Evolutionary conservation across 1,284 basidiomycete species (phyloP).

Genomic region (Coriolopsis trogii): DNA sequence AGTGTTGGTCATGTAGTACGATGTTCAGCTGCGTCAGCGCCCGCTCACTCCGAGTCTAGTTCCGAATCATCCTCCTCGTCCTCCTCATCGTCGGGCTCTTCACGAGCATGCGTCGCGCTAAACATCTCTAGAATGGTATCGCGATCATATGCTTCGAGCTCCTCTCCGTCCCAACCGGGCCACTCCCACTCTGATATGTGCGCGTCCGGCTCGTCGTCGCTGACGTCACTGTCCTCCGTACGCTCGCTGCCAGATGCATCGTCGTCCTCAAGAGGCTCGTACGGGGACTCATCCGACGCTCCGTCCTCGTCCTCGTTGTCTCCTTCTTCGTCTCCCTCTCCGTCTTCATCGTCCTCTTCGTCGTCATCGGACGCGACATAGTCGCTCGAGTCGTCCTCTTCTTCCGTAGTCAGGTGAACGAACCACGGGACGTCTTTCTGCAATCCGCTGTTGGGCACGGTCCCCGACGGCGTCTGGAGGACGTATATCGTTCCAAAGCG

Average conservation of each 20-base stretch:
- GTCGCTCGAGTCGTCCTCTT: constrained; percentile 1
- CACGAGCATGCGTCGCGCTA: not conserved
- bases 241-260: not conserved
- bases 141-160: constrained; percentile 2
- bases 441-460: constrained; percentile 2
- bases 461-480: constrained; percentile 2
- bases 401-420: not conserved
- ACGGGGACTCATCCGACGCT: not conserved
- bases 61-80: not conserved
- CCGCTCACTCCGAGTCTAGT: too few species aligned
- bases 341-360: not conserved
- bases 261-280: not conserved
- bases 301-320: not conserved
- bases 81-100: not conserved
- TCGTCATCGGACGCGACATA: too few species aligned
- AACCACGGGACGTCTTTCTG: constrained; percentile 7
- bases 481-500: not conserved
- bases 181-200: constrained; percentile 8
- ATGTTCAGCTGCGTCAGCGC: not conserved
- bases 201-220: constrained; percentile 1
- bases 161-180: not conserved
- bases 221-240: not conserved
- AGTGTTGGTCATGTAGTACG: not conserved
- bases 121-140: constrained; percentile 6
- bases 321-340: not conserved